Conservation (phyloP, 202 grass and related monocot genomes). For the Elaeis oleifera region DNA sequence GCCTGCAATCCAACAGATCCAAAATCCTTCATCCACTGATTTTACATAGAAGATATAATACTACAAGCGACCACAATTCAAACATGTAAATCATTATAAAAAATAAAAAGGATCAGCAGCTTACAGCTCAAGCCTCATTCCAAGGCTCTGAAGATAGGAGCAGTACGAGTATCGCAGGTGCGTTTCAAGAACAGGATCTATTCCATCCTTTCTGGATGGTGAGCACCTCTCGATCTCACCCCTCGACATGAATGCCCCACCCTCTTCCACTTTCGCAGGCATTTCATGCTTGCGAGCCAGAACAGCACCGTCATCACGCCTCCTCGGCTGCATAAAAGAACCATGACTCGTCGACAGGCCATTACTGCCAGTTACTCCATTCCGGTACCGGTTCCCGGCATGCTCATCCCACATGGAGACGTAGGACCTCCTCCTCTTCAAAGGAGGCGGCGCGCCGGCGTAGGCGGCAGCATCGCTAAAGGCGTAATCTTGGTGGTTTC, state of each 20-base stretch:
- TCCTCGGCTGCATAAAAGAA: no score
- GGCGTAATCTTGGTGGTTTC: no score
- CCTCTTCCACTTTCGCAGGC: constrained; percentile 13
- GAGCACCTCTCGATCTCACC: constrained; percentile 71
- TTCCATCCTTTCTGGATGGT: constrained; percentile 73
- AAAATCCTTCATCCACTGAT: neutral
- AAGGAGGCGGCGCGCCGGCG: constrained; percentile 11
- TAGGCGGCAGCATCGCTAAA: neutral
- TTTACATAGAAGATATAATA: no score
- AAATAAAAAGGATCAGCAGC: neutral
- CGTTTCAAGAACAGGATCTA: constrained; percentile 54
- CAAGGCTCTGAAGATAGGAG: constrained; percentile 55
- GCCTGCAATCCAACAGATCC: constrained; percentile 36
- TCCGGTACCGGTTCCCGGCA: constrained; percentile 3
- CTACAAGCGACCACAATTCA: neutral
- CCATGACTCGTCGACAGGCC: no score
- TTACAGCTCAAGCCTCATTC: constrained; percentile 58
- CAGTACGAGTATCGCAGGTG: constrained; percentile 76
- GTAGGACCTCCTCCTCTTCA: constrained; percentile 27
- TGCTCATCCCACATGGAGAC: constrained; percentile 19
- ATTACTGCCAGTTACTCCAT: neutral
- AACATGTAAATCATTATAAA: neutral
- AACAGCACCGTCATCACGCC: no score
- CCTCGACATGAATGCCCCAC: constrained; percentile 45
- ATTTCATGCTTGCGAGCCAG: neutral